Percentiles rank a stretch among this genome's conserved stretches.
Evolutionary conservation across 1,139 yeast genomes (phyloP).

Genomic region (Entelexis paramagnoliae): DNA sequence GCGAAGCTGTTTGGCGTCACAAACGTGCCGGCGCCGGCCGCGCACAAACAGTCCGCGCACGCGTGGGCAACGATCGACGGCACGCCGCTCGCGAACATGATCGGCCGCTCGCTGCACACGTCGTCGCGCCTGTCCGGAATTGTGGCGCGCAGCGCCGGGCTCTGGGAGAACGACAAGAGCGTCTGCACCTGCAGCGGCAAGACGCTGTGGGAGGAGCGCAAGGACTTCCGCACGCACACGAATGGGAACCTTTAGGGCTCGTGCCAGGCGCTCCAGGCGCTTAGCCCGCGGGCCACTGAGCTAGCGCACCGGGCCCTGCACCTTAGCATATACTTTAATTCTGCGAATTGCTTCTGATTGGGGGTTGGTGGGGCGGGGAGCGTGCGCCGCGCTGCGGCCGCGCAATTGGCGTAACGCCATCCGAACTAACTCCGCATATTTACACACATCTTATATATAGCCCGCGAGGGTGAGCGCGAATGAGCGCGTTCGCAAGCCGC

Average conservation of each 20-base stretch:
- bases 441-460: neutral
- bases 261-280: too few species aligned
- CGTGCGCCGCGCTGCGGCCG: too few species aligned
- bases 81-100: slow-evolving; percentile 49
- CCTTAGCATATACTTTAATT: too few species aligned
- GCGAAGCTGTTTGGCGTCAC: slow-evolving; percentile 10
- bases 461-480: neutral
- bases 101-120: slow-evolving; percentile 72
- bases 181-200: slow-evolving; percentile 94
- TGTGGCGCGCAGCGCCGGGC: slow-evolving; percentile 92
- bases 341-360: too few species aligned
- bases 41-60: neutral
- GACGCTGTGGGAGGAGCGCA: slow-evolving; percentile 90
- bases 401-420: neutral
- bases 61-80: slow-evolving; percentile 13
- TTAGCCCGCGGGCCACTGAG: too few species aligned
- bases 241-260: slow-evolving; percentile 13
- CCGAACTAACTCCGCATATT: neutral
- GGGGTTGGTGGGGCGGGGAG: too few species aligned
- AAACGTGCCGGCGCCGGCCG: neutral
- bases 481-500: neutral
- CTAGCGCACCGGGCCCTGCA: too few species aligned
- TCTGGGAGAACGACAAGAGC: slow-evolving; percentile 89
- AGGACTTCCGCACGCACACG: slow-evolving; percentile 43
- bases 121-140: slow-evolving; percentile 56